Evolutionary conservation across 2,329 filamentous ascomycete species (phyloP).

Genomic region (Fusarium nanum): DNA sequence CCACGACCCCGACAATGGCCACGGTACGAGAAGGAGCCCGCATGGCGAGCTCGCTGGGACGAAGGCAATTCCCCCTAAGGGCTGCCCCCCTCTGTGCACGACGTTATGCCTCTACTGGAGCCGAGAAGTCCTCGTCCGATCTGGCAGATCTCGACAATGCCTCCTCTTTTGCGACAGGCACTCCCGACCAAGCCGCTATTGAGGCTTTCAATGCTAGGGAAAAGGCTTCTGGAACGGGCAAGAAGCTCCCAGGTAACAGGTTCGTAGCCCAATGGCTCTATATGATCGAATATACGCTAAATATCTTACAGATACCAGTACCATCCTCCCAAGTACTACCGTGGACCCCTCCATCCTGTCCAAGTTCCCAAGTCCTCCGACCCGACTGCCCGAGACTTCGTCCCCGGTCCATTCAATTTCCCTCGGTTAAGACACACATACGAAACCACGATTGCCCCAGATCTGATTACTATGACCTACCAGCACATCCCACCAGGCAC

Average conservation of each 20-base stretch:
- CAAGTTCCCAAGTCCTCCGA: conserved; percentile 89
- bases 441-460: conserved; percentile 84
- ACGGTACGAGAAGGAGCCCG: conserved; percentile 56
- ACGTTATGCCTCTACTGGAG: conserved; percentile 62
- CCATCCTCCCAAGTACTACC: conserved; percentile 92
- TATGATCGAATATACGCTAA: conserved; percentile 12
- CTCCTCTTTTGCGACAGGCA: conserved; percentile 60
- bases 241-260: conserved; percentile 61
- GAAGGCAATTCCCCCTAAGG: conserved; percentile 45
- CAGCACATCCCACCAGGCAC: conserved; percentile 85
- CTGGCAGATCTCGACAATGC: conserved; percentile 63
- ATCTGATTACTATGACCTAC: conserved; percentile 91
- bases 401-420: conserved; percentile 89
- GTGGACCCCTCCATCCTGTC: conserved; percentile 91
- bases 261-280: conserved; percentile 43
- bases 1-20: conserved; percentile 51
- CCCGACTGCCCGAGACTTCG: conserved; percentile 86
- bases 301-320: conserved; percentile 83
- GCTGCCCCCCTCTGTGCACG: conserved; percentile 45
- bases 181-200: conserved; percentile 53
- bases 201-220: conserved; percentile 57
- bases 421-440: conserved; percentile 92
- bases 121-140: conserved; percentile 49
- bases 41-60: conserved; percentile 49
- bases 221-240: conserved; percentile 50